A percentile compares a stretch with the other conserved stretches of the same genome.
These are phyloP conservation scores for Draba incana DNA, from an alignment of 345 rosid genomes.

Conservation along the genomic window DNA sequence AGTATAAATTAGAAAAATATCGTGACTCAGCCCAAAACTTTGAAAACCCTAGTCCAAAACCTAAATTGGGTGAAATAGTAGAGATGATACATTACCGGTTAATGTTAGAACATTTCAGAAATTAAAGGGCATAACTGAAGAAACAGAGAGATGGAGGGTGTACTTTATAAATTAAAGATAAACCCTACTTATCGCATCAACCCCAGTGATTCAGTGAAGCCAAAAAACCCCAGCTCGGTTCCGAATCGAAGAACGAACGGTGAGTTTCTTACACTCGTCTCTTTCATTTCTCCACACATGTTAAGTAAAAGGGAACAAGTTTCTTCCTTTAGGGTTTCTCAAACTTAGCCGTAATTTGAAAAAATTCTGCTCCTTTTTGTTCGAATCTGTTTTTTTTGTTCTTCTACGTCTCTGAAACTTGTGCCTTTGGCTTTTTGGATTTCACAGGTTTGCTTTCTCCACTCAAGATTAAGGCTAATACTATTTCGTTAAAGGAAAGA, in stretches of 20 bases:
- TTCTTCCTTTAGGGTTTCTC: not conserved
- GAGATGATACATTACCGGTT: not conserved
- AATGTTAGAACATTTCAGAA: not conserved
- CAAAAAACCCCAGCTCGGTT: constrained; percentile 5
- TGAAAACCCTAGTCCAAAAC: not conserved
- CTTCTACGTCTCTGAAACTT: not conserved
- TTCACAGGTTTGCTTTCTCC: constrained; percentile 21
- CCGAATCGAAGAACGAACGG: constrained; percentile 24
- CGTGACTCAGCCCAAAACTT: not conserved
- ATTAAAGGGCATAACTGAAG: not conserved
- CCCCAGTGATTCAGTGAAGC: constrained; percentile 6
- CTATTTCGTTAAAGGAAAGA: not conserved
- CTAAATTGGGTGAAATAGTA: not conserved
- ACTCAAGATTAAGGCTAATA: not conserved
- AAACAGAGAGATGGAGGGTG: not conserved
- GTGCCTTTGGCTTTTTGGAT: not conserved
- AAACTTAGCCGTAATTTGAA: not conserved
- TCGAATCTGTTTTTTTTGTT: not conserved
- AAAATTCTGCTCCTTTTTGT: not conserved
- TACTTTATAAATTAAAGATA: constrained; percentile 22
- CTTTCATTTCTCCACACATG: constrained; percentile 21
- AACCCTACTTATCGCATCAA: constrained; percentile 42
- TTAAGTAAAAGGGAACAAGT: not conserved
- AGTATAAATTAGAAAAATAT: not conserved
- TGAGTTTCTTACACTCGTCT: constrained; percentile 27